phyloP scores from a whole-genome alignment of 2,329 filamentous ascomycete species.

The Rugonectria rugulosa region DNA sequence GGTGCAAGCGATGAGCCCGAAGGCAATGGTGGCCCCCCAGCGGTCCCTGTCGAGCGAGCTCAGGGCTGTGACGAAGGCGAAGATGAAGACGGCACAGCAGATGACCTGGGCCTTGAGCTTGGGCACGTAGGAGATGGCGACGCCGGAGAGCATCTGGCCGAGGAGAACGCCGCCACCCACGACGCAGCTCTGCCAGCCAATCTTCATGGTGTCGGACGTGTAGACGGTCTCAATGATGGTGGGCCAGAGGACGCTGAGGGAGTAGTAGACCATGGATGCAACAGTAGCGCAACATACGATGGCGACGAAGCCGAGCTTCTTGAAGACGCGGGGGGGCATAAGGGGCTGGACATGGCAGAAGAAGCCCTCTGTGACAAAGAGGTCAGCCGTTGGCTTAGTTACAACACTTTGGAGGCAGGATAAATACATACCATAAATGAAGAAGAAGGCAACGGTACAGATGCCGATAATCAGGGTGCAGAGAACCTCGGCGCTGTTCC shows the following conservation, averaged over 20 bases:
- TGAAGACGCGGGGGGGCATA: slow-evolving; percentile 53
- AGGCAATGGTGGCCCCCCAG: slow-evolving; percentile 42
- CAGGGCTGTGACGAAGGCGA: slow-evolving; percentile 45
- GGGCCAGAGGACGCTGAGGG: slow-evolving; percentile 54
- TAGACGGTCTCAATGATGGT: slow-evolving; percentile 52
- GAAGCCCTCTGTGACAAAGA: slow-evolving; percentile 41
- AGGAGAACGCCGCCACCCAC: slow-evolving; percentile 51
- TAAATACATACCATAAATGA: slow-evolving; percentile 44
- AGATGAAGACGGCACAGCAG: slow-evolving; percentile 39
- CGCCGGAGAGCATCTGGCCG: slow-evolving; percentile 48
- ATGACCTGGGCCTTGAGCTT: slow-evolving; percentile 47
- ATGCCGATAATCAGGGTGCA: slow-evolving; percentile 49
- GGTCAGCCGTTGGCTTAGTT: slow-evolving; percentile 3
- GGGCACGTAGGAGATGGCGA: slow-evolving; percentile 46
- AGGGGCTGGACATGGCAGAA: slow-evolving; percentile 48
- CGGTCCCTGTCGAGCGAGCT: slow-evolving; percentile 38
- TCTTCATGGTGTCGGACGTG: slow-evolving; percentile 45
- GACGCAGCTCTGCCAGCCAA: slow-evolving; percentile 52
- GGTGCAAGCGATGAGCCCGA: slow-evolving; percentile 42
- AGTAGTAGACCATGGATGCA: slow-evolving; percentile 55
- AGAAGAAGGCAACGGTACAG: slow-evolving; percentile 44
- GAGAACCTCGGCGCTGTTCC: slow-evolving; percentile 49
- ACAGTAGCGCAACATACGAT: slow-evolving; percentile 49
- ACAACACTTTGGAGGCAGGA: neutral
- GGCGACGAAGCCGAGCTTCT: slow-evolving; percentile 48